Evolutionary conservation across 1,139 yeast genomes (phyloP).

Genomic region (Diutina mesorugosa): DNA sequence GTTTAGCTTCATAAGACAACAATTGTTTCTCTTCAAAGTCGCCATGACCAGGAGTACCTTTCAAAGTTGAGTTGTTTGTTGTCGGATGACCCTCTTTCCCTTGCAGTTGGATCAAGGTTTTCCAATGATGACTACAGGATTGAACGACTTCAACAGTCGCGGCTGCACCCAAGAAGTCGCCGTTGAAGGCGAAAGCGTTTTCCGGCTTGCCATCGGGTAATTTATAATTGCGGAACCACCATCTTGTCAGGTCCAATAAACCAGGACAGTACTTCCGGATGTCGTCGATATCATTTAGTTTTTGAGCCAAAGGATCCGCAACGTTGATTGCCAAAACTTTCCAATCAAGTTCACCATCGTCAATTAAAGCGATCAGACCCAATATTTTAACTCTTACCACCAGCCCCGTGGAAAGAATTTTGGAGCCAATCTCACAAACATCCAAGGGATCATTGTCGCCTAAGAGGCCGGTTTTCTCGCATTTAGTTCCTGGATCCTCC

Average conservation of each 20-base stretch:
- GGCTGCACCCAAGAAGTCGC: constrained; percentile 60
- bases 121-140: constrained; percentile 69
- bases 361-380: constrained; percentile 79
- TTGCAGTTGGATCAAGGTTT: constrained; percentile 28
- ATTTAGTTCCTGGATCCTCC: constrained; percentile 69
- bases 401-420: constrained; percentile 60
- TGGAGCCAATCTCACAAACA: constrained; percentile 78
- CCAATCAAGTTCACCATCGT: constrained; percentile 94
- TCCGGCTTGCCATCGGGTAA: constrained; percentile 85
- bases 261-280: constrained; percentile 72
- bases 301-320: constrained; percentile 64
- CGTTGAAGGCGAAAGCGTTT: constrained; percentile 77
- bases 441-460: constrained; percentile 92
- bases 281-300: constrained; percentile 64
- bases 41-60: background rate
- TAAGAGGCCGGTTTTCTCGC: constrained; percentile 56
- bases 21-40: background rate
- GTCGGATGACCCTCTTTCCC: constrained; percentile 20
- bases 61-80: background rate
- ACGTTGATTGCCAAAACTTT: constrained; percentile 69
- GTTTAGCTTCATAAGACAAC: background rate
- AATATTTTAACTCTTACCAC: constrained; percentile 72
- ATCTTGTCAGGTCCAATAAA: constrained; percentile 66
- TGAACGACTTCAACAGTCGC: constrained; percentile 62
- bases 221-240: constrained; percentile 88